Base-by-base conservation (phyloP, 2,329 filamentous ascomycete genomes). In the Hortaea sp. region DNA sequence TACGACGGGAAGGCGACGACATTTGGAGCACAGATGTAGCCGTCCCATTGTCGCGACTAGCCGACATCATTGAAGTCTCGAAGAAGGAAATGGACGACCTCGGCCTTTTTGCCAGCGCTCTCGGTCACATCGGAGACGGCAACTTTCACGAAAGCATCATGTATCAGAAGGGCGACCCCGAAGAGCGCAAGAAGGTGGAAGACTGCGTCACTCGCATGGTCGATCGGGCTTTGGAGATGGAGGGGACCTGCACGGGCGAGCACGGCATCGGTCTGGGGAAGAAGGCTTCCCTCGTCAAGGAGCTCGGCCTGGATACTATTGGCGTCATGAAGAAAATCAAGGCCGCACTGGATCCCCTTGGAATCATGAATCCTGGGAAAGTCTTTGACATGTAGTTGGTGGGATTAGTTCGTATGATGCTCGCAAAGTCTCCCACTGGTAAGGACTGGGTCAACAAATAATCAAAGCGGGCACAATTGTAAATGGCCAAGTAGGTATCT, bases 71-170 rank as follows among this genome's bases (percentile, higher is more conserved):
- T 35, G 88, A 94, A 63, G 73, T 88, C 39, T 89, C 85, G 52
- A 94, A 95, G 70, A 85, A 86, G 62, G 87, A 94, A 60, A 82
- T 94, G 75, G 85, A 90, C 58, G 81, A 87, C 9, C 73, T 95
- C 7, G 88, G 87, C 0, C 69, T 95, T 1, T 94, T 95, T 62
- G 87, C 88, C 1, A 88, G 84, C 58, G 85, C 94, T 29, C 71
- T 95, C 4, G 89, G 89, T 3, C 89, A 95, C 60, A 84, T 95
- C 47, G 89, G 89, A 9, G 89, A 95, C 61, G 89, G 89, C 34
- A 95, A 95, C 66, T 95, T 95, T 69, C 89, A 95, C 64, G 83
- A 89, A 63, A 86, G 84, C 61, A 92, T 95, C 66, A 83, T 95
- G 68, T 95, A 94, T 64, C 79, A 92, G 66, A 77, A 77, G 28